These are phyloP conservation scores for Hypoxylon sp. DNA, from an alignment of 2,329 filamentous ascomycete genomes.

Conservation along the genomic window DNA sequence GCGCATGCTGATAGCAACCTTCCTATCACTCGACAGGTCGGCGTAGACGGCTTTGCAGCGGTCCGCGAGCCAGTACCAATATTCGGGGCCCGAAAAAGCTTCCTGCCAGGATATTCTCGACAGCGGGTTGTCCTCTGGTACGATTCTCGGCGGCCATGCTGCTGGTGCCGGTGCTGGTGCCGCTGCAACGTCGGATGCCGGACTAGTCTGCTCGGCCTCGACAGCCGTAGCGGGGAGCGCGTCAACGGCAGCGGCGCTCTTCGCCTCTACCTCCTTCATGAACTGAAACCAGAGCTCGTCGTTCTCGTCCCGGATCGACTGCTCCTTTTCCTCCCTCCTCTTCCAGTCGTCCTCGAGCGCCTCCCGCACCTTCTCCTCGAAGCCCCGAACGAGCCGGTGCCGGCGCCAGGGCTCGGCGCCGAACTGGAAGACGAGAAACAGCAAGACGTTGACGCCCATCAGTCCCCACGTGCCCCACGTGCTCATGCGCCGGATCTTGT, in stretches of 20 bases:
- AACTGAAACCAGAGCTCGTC: conserved; percentile 47
- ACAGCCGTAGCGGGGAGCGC: conserved; percentile 19
- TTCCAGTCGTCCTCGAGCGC: conserved; percentile 72
- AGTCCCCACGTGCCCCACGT: conserved; percentile 99
- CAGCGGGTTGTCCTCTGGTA: conserved; percentile 23
- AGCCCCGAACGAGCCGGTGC: conserved; percentile 81
- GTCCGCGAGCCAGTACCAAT: conserved; percentile 53
- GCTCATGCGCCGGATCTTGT: conserved; percentile 94
- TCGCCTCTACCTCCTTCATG: conserved; percentile 17
- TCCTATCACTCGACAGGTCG: conserved; percentile 75
- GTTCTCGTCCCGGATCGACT: conserved; percentile 56
- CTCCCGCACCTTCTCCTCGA: conserved; percentile 80
- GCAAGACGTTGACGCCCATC: conserved; percentile 94
- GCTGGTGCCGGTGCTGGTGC: too few relatives aligned
- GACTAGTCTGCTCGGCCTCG: conserved; percentile 45
- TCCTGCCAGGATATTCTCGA: conserved; percentile 56
- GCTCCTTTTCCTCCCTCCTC: conserved; percentile 63
- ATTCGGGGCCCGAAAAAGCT: conserved; percentile 54
- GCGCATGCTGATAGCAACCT: conserved; percentile 72
- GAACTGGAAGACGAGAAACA: conserved; percentile 88
- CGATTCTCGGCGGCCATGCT: conserved; percentile 28
- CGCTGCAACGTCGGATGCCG: conserved; percentile 27
- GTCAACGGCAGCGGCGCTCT: conserved; percentile 33
- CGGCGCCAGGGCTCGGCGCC: conserved; percentile 94
- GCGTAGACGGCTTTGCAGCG: conserved; percentile 62